Percentiles rank a stretch among this genome's conserved stretches.
phyloP scores from a whole-genome alignment of 1,139 yeast species.

The Blastobotrys malaysiensis region DNA sequence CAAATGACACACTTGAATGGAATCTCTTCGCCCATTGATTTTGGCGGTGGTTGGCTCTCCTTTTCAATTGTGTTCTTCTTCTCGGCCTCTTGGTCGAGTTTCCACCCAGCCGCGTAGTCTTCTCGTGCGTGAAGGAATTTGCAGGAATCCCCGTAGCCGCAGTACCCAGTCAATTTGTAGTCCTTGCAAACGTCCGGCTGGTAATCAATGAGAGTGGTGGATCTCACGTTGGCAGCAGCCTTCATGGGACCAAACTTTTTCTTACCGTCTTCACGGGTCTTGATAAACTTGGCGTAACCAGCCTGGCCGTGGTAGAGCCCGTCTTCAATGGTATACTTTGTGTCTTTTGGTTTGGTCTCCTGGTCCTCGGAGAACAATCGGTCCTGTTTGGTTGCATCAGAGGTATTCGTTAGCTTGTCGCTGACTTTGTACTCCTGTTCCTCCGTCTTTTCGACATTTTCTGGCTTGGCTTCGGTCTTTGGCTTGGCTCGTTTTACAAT shows the following conservation, averaged over 20 bases:
- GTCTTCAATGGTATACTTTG: conserved; percentile 12
- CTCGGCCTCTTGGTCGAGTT: conserved; percentile 72
- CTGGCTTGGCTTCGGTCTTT: neutral
- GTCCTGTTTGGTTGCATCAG: conserved; percentile 33
- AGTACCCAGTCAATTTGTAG: conserved; percentile 83
- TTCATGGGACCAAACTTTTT: conserved; percentile 24
- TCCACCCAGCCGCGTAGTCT: conserved; percentile 73
- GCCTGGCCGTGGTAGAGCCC: conserved; percentile 36
- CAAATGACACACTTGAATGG: conserved; percentile 68
- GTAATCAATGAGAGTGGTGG: conserved; percentile 79
- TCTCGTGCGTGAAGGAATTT: conserved; percentile 88
- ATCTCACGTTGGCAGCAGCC: conserved; percentile 49
- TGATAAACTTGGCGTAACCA: conserved; percentile 21
- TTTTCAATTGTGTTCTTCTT: conserved; percentile 11
- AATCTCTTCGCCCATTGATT: conserved; percentile 32
- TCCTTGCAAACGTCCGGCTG: conserved; percentile 96
- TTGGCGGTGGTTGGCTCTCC: conserved; percentile 12
- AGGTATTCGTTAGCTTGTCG: conserved; percentile 36
- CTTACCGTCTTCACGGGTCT: neutral
- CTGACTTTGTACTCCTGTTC: conserved; percentile 19
- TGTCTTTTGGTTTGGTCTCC: conserved; percentile 1
- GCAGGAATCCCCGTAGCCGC: conserved; percentile 98
- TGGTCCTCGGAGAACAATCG: conserved; percentile 14
- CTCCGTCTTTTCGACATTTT: neutral
- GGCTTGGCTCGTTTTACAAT: conserved; percentile 6